phyloP scores from a whole-genome alignment of 139 green algal species.

The Closterium sp. region DNA sequence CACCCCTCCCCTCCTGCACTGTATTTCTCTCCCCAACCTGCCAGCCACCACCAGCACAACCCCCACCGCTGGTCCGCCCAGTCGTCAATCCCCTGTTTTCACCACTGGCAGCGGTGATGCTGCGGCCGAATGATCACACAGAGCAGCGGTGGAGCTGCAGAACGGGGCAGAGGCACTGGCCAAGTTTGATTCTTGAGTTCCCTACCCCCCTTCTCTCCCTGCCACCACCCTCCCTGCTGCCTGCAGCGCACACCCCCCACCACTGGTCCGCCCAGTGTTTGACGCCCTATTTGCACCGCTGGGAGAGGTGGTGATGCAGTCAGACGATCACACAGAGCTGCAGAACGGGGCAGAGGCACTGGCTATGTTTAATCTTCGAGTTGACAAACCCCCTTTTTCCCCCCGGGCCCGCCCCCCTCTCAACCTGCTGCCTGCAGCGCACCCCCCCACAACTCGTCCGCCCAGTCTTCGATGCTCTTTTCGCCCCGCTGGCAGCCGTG shows the following conservation, averaged over 20 bases:
- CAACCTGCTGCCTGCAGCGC: background rate
- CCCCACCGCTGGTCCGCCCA: background rate
- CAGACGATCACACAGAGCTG: conserved; percentile 57
- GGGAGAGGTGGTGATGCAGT: conserved; percentile 37
- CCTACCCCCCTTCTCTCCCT: background rate
- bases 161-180: conserved; percentile 50
- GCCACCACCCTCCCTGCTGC: background rate
- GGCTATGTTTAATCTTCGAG: background rate
- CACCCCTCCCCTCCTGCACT: no score
- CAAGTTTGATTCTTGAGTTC: background rate
- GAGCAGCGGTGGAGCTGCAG: no score
- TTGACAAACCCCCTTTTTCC: background rate
- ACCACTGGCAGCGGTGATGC: conserved; percentile 45
- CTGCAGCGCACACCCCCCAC: background rate
- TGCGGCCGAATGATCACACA: conserved; percentile 50
- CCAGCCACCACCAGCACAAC: background rate
- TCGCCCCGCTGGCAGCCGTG: conserved; percentile 43
- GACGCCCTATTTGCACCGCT: conserved; percentile 14
- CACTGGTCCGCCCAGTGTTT: background rate
- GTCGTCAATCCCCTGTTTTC: background rate
- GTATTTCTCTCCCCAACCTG: background rate
- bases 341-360: conserved; percentile 54
- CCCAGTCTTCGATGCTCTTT: background rate
- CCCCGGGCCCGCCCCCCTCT: background rate
- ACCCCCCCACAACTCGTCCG: no score